These are phyloP conservation scores for Manihot esculenta DNA, from an alignment of 441 rosid species.

Conservation along the genomic window DNA sequence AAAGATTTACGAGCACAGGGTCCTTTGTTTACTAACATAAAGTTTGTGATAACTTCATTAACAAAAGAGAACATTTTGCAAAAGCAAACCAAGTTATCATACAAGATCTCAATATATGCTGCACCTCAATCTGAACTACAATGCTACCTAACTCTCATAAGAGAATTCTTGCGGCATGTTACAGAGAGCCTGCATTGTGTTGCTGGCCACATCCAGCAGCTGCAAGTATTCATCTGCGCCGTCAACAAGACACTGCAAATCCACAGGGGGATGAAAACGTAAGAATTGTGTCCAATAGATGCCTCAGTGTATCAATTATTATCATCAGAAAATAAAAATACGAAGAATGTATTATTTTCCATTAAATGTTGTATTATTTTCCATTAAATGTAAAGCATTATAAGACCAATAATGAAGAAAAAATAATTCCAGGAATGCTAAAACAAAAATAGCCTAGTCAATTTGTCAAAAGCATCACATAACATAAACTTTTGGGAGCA, in stretches of 20 bases:
- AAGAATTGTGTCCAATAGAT: background rate
- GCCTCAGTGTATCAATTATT: background rate
- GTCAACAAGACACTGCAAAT: slow-evolving; percentile 75
- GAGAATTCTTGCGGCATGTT: slow-evolving; percentile 66
- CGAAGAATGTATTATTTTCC: background rate
- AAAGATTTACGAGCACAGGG: background rate
- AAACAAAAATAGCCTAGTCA: background rate
- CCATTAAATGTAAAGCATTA: background rate
- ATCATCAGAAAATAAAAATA: background rate
- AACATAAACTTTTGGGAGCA: no score
- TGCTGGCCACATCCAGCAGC: slow-evolving; percentile 78
- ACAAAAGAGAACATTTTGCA: background rate
- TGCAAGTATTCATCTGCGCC: slow-evolving; percentile 97
- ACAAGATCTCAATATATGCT: background rate
- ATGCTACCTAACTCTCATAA: slow-evolving; percentile 32
- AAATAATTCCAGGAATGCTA: background rate
- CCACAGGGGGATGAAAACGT: background rate
- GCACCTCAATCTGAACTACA: slow-evolving; percentile 6
- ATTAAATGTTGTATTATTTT: background rate
- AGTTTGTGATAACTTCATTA: background rate
- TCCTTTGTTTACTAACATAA: background rate
- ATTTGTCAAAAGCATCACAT: background rate
- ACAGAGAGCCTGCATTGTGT: slow-evolving; percentile 51
- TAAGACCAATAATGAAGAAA: background rate
- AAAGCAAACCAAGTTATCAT: background rate